phyloP scores from a whole-genome alignment of 495 filamentous ascomycete genomes.

The Penicillium robsamsonii region DNA sequence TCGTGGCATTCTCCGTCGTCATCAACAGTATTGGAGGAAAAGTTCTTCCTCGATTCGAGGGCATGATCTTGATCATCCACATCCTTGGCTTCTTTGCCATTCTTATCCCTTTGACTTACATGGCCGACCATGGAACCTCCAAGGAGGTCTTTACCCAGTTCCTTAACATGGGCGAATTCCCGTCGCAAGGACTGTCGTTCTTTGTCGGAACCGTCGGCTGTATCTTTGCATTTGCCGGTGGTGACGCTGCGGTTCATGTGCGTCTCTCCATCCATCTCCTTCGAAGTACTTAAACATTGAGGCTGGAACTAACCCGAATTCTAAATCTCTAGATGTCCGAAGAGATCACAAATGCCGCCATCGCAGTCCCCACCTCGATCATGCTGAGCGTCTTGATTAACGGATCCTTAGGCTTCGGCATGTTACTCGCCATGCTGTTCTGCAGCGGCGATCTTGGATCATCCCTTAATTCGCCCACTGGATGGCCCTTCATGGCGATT shows the following conservation, averaged over 20 bases:
- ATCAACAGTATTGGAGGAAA: slow-evolving; percentile 43
- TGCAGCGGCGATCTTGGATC: slow-evolving; percentile 42
- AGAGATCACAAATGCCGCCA: slow-evolving; percentile 48
- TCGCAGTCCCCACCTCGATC: slow-evolving; percentile 46
- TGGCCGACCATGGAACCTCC: slow-evolving; percentile 41
- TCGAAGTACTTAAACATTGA: neutral
- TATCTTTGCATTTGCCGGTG: slow-evolving; percentile 43
- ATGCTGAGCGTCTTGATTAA: slow-evolving; percentile 49
- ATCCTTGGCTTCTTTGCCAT: slow-evolving; percentile 53
- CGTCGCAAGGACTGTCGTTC: slow-evolving; percentile 41
- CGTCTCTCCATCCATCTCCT: slow-evolving; percentile 9
- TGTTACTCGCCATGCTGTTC: slow-evolving; percentile 50
- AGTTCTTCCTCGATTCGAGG: slow-evolving; percentile 46
- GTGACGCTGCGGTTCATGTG: slow-evolving; percentile 44
- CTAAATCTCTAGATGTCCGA: slow-evolving; percentile 49
- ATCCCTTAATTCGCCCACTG: slow-evolving; percentile 32
- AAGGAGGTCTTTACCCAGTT: slow-evolving; percentile 49
- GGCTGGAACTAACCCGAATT: neutral
- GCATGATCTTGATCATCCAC: slow-evolving; percentile 47
- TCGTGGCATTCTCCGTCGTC: slow-evolving; percentile 33
- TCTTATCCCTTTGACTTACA: slow-evolving; percentile 47
- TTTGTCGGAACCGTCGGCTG: slow-evolving; percentile 44
- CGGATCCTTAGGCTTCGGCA: slow-evolving; percentile 49
- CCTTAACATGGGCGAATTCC: slow-evolving; percentile 45
- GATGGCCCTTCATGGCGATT: slow-evolving; percentile 53